Conservation (phyloP, 2,329 filamentous ascomycete species). For the Fusarium sp. region DNA sequence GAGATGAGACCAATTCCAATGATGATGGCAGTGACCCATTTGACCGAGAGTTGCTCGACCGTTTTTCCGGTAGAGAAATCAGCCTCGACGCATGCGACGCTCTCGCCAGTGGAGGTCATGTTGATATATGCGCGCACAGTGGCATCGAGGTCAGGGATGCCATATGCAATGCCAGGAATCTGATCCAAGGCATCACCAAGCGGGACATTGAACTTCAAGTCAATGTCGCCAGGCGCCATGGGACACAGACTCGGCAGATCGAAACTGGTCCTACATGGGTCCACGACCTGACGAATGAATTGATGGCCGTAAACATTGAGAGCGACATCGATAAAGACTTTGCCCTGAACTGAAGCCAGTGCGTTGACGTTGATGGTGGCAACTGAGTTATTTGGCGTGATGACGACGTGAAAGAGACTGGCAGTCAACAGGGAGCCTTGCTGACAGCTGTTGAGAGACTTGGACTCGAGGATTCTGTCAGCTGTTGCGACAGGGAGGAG, state of each 20-base stretch:
- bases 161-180: constrained; percentile 87
- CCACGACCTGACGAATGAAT: constrained; percentile 72
- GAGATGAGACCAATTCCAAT: constrained; percentile 84
- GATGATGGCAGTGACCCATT: constrained; percentile 89
- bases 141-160: constrained; percentile 90
- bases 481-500: constrained; percentile 54
- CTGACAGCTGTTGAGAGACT: constrained; percentile 86
- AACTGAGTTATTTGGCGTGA: constrained; percentile 78
- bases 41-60: constrained; percentile 86
- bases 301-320: constrained; percentile 86
- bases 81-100: constrained; percentile 87
- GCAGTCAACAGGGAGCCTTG: constrained; percentile 85
- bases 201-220: constrained; percentile 75
- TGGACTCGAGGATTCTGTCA: constrained; percentile 78
- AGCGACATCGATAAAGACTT: constrained; percentile 79
- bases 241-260: constrained; percentile 81
- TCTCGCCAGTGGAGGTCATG: constrained; percentile 67
- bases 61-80: constrained; percentile 90
- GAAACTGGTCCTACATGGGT: constrained; percentile 75
- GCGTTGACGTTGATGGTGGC: constrained; percentile 80
- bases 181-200: constrained; percentile 68
- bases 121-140: constrained; percentile 85
- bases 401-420: constrained; percentile 86
- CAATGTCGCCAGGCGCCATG: constrained; percentile 86
- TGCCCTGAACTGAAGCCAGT: constrained; percentile 83